These are phyloP conservation scores for Capsicum rhomboideum DNA, from an alignment of 257 asterid genomes.

Conservation along the genomic window DNA sequence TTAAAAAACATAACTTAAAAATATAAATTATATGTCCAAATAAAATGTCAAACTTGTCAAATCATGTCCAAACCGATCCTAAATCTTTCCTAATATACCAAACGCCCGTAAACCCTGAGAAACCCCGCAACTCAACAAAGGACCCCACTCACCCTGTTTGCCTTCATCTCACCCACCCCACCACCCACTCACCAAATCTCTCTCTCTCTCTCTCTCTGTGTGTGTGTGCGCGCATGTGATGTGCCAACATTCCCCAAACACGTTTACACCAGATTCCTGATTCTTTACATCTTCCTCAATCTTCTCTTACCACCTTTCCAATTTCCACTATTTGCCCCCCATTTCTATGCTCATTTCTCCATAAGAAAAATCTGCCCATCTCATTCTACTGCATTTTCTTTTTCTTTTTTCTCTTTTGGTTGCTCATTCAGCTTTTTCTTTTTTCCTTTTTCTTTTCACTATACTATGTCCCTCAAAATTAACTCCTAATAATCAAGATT, in stretches of 20 bases:
- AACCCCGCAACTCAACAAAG: too few relatives aligned
- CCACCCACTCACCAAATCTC: too few relatives aligned
- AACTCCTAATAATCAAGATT: background rate
- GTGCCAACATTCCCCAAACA: slow-evolving; percentile 1
- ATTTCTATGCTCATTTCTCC: background rate
- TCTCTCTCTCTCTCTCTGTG: too few relatives aligned
- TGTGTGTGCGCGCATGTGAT: background rate
- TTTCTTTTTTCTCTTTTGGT: background rate
- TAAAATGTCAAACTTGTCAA: too few relatives aligned
- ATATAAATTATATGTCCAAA: too few relatives aligned
- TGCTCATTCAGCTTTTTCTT: background rate
- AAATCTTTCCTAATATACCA: too few relatives aligned
- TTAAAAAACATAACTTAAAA: too few relatives aligned
- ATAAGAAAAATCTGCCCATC: too few relatives aligned
- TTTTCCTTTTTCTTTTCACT: background rate
- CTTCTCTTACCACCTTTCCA: background rate
- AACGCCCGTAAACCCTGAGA: too few relatives aligned
- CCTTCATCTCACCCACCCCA: too few relatives aligned
- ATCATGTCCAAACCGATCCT: too few relatives aligned
- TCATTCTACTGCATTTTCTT: background rate
- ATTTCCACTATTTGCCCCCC: background rate
- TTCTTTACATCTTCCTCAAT: background rate
- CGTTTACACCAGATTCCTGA: background rate
- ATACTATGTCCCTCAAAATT: background rate
- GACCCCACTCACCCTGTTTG: too few relatives aligned